phyloP scores from a whole-genome alignment of 768 basidiomycete species.

The Rhodotorula babjevae region DNA sequence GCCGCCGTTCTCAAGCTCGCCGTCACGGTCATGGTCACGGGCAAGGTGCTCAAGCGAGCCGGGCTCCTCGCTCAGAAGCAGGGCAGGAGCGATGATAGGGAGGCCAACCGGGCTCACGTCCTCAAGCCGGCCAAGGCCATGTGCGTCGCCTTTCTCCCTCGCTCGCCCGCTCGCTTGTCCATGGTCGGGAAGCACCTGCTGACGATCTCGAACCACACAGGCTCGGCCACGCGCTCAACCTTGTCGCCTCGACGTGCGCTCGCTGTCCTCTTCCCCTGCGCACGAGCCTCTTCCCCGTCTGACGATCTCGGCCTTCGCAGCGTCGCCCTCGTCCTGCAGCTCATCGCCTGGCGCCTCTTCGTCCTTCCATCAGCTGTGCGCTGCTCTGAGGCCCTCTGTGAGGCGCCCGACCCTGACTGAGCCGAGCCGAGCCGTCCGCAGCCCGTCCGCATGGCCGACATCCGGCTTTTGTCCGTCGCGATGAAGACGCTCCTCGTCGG shows the following conservation, averaged over 20 bases:
- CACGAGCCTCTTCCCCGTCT: not conserved
- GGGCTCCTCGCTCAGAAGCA: not conserved
- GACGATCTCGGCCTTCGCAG: not conserved
- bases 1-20: not conserved
- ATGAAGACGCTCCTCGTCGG: slow-evolving; percentile 22
- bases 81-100: not conserved
- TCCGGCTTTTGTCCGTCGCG: not conserved
- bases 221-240: not conserved
- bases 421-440: not conserved
- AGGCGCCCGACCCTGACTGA: not conserved
- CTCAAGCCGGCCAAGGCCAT: not conserved
- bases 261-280: too few relatives aligned
- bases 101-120: not conserved
- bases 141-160: not conserved
- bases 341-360: slow-evolving; percentile 11
- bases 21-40: not conserved
- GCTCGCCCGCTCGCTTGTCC: not conserved
- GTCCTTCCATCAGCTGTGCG: not conserved
- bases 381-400: not conserved
- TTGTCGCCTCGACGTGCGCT: not conserved
- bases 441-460: slow-evolving; percentile 12
- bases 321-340: slow-evolving; percentile 1
- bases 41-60: not conserved
- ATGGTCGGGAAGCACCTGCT: too few relatives aligned
- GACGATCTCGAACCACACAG: not conserved